phyloP scores from a whole-genome alignment of 2,329 filamentous ascomycete species.

The Phaeosphaeriaceae sp. region DNA sequence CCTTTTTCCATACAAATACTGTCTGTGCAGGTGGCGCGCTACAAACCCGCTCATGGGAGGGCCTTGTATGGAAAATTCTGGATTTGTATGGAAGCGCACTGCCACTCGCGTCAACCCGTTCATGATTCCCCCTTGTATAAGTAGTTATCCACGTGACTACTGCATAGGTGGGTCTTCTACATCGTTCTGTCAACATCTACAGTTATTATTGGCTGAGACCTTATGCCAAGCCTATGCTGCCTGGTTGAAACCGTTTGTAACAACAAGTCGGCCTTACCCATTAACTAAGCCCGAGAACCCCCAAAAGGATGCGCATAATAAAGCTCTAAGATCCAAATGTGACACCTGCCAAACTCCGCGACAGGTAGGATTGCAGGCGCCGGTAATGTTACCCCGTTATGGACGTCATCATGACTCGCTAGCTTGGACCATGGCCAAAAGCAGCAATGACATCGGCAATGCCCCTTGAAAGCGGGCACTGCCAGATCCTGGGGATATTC shows the following conservation, averaged over 20 bases:
- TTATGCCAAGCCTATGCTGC: not conserved
- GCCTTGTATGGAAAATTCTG: too few species aligned
- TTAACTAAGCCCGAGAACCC: not conserved
- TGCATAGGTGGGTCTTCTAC: not conserved
- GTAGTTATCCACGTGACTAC: too few species aligned
- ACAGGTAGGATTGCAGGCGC: not conserved
- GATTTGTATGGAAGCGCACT: too few species aligned
- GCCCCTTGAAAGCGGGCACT: not conserved
- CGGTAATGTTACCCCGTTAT: not conserved
- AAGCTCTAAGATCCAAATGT: not conserved
- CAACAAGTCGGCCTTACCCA: slow-evolving; percentile 1
- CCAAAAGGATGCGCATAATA: not conserved
- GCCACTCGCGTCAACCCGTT: too few species aligned
- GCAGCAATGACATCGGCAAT: slow-evolving; percentile 1
- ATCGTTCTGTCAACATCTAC: not conserved
- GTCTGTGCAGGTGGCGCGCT: too few species aligned
- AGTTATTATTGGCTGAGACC: not conserved
- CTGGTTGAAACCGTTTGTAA: not conserved
- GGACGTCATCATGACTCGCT: not conserved
- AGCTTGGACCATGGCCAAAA: not conserved
- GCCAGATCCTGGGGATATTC: too few species aligned
- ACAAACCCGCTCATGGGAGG: too few species aligned
- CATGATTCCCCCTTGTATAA: too few species aligned
- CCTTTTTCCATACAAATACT: too few species aligned
- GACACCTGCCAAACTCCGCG: not conserved